Evolutionary conservation across 1,284 basidiomycete genomes (phyloP).

Genomic region (Puccinia coronata): DNA sequence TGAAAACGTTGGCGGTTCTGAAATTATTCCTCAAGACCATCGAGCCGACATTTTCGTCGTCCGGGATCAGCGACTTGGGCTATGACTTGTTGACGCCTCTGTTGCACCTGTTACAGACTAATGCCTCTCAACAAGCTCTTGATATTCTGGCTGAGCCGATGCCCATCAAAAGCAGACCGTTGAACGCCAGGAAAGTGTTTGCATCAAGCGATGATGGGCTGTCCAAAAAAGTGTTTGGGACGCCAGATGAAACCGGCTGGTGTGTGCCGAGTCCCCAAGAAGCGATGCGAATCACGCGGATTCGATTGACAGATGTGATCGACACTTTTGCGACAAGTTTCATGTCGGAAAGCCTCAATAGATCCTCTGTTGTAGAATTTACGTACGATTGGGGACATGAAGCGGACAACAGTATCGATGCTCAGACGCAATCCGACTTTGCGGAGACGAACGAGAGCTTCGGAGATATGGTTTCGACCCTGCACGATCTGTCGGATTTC

Average conservation of each 20-base stretch:
- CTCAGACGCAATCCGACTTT: slow-evolving; percentile 58
- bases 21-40: slow-evolving; percentile 42
- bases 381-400: slow-evolving; percentile 44
- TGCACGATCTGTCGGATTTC: slow-evolving; percentile 81
- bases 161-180: slow-evolving; percentile 19
- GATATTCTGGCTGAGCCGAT: slow-evolving; percentile 47
- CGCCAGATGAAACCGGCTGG: slow-evolving; percentile 80
- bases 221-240: slow-evolving; percentile 70
- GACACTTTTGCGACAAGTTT: slow-evolving; percentile 73
- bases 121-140: slow-evolving; percentile 24
- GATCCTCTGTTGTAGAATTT: slow-evolving; percentile 59
- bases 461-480: slow-evolving; percentile 79
- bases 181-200: background rate
- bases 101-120: slow-evolving; percentile 40
- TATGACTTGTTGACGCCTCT: slow-evolving; percentile 43
- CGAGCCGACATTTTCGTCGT: slow-evolving; percentile 14
- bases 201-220: background rate
- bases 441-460: slow-evolving; percentile 67
- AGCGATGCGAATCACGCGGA: slow-evolving; percentile 68
- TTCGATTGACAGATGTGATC: slow-evolving; percentile 78
- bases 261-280: slow-evolving; percentile 71
- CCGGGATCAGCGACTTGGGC: slow-evolving; percentile 42
- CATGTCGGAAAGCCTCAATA: slow-evolving; percentile 60
- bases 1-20: slow-evolving; percentile 33
- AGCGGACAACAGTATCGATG: slow-evolving; percentile 34